These are phyloP conservation scores for Lachnellula suecica DNA, from an alignment of 2,329 filamentous ascomycete genomes.

Conservation along the genomic window DNA sequence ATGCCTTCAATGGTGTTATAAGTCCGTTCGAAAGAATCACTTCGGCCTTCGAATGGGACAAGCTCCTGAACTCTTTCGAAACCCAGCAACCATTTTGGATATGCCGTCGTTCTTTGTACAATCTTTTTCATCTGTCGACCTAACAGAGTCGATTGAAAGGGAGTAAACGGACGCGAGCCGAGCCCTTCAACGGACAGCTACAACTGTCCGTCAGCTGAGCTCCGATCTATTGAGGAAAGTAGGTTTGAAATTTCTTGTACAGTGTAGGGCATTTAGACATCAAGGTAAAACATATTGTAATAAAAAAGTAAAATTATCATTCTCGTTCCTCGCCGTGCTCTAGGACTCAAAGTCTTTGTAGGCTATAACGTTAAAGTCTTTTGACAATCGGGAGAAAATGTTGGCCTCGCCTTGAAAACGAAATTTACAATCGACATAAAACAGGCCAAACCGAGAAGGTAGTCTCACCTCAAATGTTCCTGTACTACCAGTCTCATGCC, in stretches of 20 bases:
- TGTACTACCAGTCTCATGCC: slow-evolving; percentile 16
- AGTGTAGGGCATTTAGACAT: neutral
- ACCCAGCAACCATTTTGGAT: slow-evolving; percentile 20
- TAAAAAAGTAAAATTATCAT: too few relatives aligned
- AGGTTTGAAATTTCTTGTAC: too few relatives aligned
- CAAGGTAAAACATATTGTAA: neutral
- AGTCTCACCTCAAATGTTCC: slow-evolving; percentile 19
- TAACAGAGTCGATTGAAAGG: slow-evolving; percentile 14
- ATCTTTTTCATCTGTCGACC: slow-evolving; percentile 17
- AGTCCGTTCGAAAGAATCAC: slow-evolving; percentile 19
- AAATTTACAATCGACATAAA: too few relatives aligned
- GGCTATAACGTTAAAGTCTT: too few relatives aligned
- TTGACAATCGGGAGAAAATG: too few relatives aligned
- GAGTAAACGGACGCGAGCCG: slow-evolving; percentile 3
- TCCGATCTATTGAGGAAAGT: neutral
- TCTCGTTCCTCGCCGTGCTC: too few relatives aligned
- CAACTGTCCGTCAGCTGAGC: neutral
- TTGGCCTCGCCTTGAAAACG: too few relatives aligned
- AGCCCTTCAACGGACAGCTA: slow-evolving; percentile 13
- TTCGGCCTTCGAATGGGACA: slow-evolving; percentile 13
- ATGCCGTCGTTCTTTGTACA: slow-evolving; percentile 10
- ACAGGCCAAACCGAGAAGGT: too few relatives aligned
- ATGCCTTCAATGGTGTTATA: slow-evolving; percentile 19
- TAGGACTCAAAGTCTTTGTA: too few relatives aligned
- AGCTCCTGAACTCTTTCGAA: slow-evolving; percentile 24